Conservation (phyloP, 2,329 filamentous ascomycete genomes). For the Colletotrichum sp. region DNA sequence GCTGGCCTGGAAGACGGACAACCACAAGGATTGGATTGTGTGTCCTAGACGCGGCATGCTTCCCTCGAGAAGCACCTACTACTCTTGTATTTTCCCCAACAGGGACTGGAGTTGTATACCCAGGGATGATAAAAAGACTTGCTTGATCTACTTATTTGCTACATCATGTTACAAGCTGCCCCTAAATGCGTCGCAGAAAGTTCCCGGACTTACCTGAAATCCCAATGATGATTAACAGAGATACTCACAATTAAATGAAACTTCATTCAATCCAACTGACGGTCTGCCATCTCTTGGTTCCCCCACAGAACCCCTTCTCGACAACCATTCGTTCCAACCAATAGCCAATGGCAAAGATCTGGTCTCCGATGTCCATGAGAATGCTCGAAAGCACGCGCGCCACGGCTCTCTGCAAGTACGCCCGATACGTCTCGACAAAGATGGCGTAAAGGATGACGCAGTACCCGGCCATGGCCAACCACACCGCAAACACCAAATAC, state of each 20-base stretch:
- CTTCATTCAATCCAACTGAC: neutral
- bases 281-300: neutral
- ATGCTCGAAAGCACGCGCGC: neutral
- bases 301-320: neutral
- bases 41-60: neutral
- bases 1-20: neutral
- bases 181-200: neutral
- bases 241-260: neutral
- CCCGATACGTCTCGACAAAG: neutral
- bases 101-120: slow-evolving; percentile 12
- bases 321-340: neutral
- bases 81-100: neutral
- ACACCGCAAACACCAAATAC: slow-evolving; percentile 15
- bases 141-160: neutral
- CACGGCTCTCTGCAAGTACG: neutral
- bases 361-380: neutral
- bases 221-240: neutral
- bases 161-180: neutral
- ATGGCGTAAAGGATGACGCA: slow-evolving; percentile 19
- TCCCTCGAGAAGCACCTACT: neutral
- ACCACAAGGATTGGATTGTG: neutral
- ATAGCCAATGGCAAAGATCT: neutral
- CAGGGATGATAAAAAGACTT: neutral
- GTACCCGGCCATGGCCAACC: slow-evolving; percentile 8
- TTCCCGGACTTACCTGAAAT: neutral